phyloP scores from a whole-genome alignment of 2,329 filamentous ascomycete species.

The Fusarium oxysporum region DNA sequence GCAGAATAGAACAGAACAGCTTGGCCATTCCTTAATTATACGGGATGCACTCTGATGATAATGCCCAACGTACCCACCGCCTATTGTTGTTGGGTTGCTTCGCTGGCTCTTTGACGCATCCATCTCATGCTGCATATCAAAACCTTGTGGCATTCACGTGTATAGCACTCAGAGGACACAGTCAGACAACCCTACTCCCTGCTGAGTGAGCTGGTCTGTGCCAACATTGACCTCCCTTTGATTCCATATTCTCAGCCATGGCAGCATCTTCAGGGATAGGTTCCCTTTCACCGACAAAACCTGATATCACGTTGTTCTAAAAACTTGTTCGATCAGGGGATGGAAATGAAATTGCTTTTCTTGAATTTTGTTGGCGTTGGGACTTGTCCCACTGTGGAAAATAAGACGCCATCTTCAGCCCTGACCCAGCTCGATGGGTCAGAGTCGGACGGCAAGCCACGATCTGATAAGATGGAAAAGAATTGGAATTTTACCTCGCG shows the following conservation, averaged over 20 bases:
- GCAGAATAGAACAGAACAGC: not conserved
- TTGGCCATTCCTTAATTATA: not conserved
- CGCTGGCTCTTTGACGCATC: slow-evolving; percentile 6
- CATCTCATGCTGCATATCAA: slow-evolving; percentile 12
- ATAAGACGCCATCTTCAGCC: slow-evolving; percentile 12
- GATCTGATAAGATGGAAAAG: slow-evolving; percentile 47
- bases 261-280: slow-evolving; percentile 10
- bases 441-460: slow-evolving; percentile 30
- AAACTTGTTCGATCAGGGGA: slow-evolving; percentile 6
- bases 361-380: not conserved
- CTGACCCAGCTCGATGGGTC: slow-evolving; percentile 36
- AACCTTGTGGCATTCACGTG: not conserved
- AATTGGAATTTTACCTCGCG: slow-evolving; percentile 27
- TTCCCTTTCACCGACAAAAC: slow-evolving; percentile 36
- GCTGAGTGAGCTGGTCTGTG: slow-evolving; percentile 21
- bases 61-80: slow-evolving; percentile 8
- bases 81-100: slow-evolving; percentile 10
- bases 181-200: slow-evolving; percentile 19
- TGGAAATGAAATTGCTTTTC: slow-evolving; percentile 22
- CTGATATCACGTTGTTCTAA: not conserved
- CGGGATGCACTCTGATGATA: not conserved
- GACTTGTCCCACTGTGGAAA: slow-evolving; percentile 12
- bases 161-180: slow-evolving; percentile 7
- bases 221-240: slow-evolving; percentile 19
- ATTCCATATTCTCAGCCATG: slow-evolving; percentile 8